These are phyloP conservation scores for Saturnispora sekii DNA, from an alignment of 805 yeast genomes.

Conservation along the genomic window DNA sequence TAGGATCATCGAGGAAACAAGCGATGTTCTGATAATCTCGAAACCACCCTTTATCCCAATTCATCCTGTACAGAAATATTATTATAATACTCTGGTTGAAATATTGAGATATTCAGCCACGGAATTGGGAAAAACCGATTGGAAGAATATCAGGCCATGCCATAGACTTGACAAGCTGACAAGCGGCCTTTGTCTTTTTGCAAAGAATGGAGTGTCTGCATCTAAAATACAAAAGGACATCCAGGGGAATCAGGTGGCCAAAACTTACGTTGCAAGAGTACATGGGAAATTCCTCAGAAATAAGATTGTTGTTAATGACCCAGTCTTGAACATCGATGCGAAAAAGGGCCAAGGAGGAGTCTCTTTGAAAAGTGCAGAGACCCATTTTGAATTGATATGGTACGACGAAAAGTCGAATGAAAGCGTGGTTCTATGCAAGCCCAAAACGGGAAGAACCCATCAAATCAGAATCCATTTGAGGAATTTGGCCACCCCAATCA, in stretches of 20 bases:
- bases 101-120: slow-evolving; percentile 29
- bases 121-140: neutral
- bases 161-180: slow-evolving; percentile 47
- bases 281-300: slow-evolving; percentile 31
- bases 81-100: slow-evolving; percentile 37
- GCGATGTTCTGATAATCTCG: slow-evolving; percentile 32
- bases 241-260: slow-evolving; percentile 24
- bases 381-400: slow-evolving; percentile 18
- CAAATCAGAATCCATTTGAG: slow-evolving; percentile 48
- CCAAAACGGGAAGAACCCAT: slow-evolving; percentile 46
- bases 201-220: slow-evolving; percentile 29
- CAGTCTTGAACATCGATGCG: slow-evolving; percentile 26
- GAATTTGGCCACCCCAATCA: slow-evolving; percentile 32
- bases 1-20: slow-evolving; percentile 17
- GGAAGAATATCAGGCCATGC: slow-evolving; percentile 26
- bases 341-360: slow-evolving; percentile 23
- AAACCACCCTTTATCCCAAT: slow-evolving; percentile 48
- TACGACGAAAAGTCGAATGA: slow-evolving; percentile 25
- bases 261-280: slow-evolving; percentile 39
- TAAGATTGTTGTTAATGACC: slow-evolving; percentile 28
- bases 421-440: slow-evolving; percentile 39
- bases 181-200: slow-evolving; percentile 41
- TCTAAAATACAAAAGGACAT: slow-evolving; percentile 27
- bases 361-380: slow-evolving; percentile 16
- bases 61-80: slow-evolving; percentile 41